Percentiles rank a stretch among this genome's conserved stretches.
These are phyloP conservation scores for Chlorophyllum brunneum DNA, from an alignment of 768 basidiomycete species.

Conservation along the genomic window DNA sequence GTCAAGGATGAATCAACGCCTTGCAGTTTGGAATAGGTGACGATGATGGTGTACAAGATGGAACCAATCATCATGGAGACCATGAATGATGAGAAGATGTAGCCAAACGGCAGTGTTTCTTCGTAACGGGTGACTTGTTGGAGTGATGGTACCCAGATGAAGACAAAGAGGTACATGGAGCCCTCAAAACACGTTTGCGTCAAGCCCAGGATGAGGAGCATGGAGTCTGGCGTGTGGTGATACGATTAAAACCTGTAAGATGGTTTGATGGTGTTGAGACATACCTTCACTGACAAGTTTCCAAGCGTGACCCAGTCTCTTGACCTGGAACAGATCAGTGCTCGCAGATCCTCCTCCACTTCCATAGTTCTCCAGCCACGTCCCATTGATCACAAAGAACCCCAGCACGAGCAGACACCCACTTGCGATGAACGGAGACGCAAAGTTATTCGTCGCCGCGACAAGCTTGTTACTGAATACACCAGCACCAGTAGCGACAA, in stretches of 20 bases:
- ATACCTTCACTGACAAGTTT: slow-evolving; percentile 50
- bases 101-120: slow-evolving; percentile 59
- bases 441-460: slow-evolving; percentile 43
- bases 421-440: slow-evolving; percentile 65
- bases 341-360: slow-evolving; percentile 29
- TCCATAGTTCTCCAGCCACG: slow-evolving; percentile 74
- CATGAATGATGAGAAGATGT: slow-evolving; percentile 82
- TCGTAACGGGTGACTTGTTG: slow-evolving; percentile 51
- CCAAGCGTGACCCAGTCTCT: slow-evolving; percentile 53
- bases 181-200: slow-evolving; percentile 83
- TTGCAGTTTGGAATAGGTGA: slow-evolving; percentile 15
- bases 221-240: slow-evolving; percentile 40
- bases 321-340: slow-evolving; percentile 46
- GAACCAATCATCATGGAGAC: slow-evolving; percentile 81
- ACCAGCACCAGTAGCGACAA: slow-evolving; percentile 66
- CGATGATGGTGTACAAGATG: slow-evolving; percentile 57
- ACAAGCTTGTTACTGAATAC: slow-evolving; percentile 67
- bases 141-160: slow-evolving; percentile 75
- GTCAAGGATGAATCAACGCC: slow-evolving; percentile 40
- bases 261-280: not conserved
- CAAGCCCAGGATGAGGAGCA: slow-evolving; percentile 61
- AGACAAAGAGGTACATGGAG: slow-evolving; percentile 83
- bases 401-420: slow-evolving; percentile 49
- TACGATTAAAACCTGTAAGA: not conserved
- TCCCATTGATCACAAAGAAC: slow-evolving; percentile 50